Conservation (phyloP, 73 alveolate genomes). For the Paramecium primaurelia region DNA sequence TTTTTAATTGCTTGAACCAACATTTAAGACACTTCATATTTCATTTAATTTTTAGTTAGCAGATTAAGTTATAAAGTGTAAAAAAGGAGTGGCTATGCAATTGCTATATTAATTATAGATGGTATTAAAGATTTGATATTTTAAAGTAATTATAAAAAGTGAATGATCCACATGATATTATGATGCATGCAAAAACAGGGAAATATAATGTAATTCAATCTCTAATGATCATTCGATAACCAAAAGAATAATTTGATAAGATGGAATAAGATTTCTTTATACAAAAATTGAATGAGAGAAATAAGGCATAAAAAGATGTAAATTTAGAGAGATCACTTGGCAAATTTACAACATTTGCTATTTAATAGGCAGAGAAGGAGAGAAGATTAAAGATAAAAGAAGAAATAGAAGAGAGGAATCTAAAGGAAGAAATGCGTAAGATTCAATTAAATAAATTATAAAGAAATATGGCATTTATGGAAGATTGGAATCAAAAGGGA, state of each 20-base stretch:
- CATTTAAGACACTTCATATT: conserved; percentile 83
- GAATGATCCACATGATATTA: conserved; percentile 78
- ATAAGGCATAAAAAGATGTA: conserved; percentile 87
- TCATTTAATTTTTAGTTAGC: conserved; percentile 85
- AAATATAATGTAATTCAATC: conserved; percentile 73
- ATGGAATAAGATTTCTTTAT: conserved; percentile 68
- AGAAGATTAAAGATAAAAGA: conserved; percentile 76
- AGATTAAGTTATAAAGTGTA: conserved; percentile 75
- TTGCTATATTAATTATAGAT: conserved; percentile 77
- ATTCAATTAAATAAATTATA: conserved; percentile 88
- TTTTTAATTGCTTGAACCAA: conserved; percentile 81
- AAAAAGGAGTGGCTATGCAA: conserved; percentile 83
- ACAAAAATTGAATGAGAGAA: conserved; percentile 73
- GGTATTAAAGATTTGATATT: conserved; percentile 34
- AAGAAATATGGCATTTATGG: conserved; percentile 97
- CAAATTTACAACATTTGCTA: conserved; percentile 85
- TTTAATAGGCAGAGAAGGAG: conserved; percentile 74
- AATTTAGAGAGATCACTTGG: conserved; percentile 80
- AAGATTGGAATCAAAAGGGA: conserved; percentile 97
- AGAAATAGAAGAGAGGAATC: conserved; percentile 71
- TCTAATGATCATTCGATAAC: conserved; percentile 68
- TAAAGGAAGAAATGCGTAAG: conserved; percentile 85
- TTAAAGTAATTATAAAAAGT: conserved; percentile 71
- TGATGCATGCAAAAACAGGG: conserved; percentile 73
- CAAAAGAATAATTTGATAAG: conserved; percentile 71